phyloP scores from a whole-genome alignment of 345 rosid genomes.

The Acer yangbiense region DNA sequence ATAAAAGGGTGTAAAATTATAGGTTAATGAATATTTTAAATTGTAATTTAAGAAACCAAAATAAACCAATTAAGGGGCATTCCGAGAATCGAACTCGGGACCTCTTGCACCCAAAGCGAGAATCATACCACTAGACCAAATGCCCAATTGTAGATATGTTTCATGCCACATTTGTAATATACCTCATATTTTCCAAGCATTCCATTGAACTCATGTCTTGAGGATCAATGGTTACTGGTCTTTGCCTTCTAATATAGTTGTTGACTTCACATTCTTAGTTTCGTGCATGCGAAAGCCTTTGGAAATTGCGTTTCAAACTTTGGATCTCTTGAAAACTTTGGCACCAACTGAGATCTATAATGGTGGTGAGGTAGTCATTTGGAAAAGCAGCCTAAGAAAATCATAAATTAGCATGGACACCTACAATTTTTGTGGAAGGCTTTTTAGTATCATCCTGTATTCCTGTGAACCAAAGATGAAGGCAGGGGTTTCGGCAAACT shows the following conservation, averaged over 20 bases:
- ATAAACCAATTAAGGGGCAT: conserved; percentile 22
- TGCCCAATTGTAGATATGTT: conserved; percentile 36
- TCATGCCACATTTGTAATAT: neutral
- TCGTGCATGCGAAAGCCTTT: neutral
- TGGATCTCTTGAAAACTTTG: neutral
- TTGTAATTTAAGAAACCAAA: neutral
- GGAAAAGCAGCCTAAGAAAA: no score
- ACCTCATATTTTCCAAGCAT: no score
- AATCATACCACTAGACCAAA: conserved; percentile 89
- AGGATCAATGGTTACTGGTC: neutral
- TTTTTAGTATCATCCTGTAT: no score
- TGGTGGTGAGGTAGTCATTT: no score
- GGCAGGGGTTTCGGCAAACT: no score
- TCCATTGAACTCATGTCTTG: neutral
- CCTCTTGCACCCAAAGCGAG: conserved; percentile 87
- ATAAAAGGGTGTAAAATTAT: no score
- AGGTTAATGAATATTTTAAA: neutral
- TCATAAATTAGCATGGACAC: no score
- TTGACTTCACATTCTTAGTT: neutral
- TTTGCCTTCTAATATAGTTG: neutral
- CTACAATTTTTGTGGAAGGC: no score
- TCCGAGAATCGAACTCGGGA: conserved; percentile 40
- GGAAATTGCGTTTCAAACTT: neutral
- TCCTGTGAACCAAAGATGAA: no score
- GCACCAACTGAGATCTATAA: no score